Evolutionary conservation across 1,139 yeast species (phyloP).

Genomic region (Hansenula lynferdii): DNA sequence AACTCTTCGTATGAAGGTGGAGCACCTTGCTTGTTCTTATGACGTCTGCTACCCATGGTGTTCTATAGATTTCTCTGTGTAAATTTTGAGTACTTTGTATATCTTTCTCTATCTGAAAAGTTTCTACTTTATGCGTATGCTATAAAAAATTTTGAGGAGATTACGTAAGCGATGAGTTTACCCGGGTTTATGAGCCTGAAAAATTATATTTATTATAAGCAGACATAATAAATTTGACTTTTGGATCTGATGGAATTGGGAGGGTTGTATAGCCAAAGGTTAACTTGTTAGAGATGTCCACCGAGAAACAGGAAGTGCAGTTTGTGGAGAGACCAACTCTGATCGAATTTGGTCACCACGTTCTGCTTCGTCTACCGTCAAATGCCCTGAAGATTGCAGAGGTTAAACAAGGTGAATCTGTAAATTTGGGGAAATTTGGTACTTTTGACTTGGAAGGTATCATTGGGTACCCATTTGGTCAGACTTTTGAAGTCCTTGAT

Average conservation of each 20-base stretch:
- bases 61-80: neutral
- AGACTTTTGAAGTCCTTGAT: conserved; percentile 77
- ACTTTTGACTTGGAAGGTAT: conserved; percentile 69
- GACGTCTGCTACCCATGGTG: conserved; percentile 79
- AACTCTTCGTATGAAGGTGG: conserved; percentile 88
- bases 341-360: conserved; percentile 34
- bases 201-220: no score
- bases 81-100: conserved; percentile 5
- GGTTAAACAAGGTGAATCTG: conserved; percentile 50
- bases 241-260: no score
- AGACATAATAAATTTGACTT: no score
- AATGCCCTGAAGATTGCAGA: conserved; percentile 70
- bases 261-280: neutral
- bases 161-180: conserved; percentile 1
- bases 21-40: conserved; percentile 83
- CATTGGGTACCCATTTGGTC: conserved; percentile 81
- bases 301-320: neutral
- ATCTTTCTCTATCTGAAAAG: neutral
- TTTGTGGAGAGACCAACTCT: conserved; percentile 8
- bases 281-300: neutral
- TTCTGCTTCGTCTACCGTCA: conserved; percentile 74
- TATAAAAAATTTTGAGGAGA: neutral
- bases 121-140: neutral
- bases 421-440: conserved; percentile 90
- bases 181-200: neutral